Evolutionary conservation across 2,329 filamentous ascomycete genomes (phyloP).

Genomic region (Arthroderma sp.): DNA sequence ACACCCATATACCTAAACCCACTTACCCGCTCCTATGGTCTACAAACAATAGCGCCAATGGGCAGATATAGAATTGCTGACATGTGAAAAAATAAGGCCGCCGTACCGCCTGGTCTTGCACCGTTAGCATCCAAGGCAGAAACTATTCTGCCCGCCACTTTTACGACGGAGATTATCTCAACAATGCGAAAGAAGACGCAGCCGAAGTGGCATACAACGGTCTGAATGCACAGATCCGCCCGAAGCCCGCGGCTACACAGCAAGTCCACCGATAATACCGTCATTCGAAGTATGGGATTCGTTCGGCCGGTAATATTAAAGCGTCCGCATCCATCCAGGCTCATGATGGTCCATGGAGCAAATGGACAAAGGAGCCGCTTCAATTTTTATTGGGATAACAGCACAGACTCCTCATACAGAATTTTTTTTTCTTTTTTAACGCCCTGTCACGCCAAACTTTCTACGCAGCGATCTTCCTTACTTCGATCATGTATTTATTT

Average conservation of each 20-base stretch:
- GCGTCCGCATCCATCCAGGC: too few relatives aligned
- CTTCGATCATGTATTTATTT: too few relatives aligned
- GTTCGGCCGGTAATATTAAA: too few relatives aligned
- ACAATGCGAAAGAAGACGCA: slow-evolving; percentile 85
- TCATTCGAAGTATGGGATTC: too few relatives aligned
- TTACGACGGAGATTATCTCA: slow-evolving; percentile 79
- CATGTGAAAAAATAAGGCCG: slow-evolving; percentile 46
- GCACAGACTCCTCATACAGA: too few relatives aligned
- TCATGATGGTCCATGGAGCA: too few relatives aligned
- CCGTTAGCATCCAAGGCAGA: slow-evolving; percentile 56
- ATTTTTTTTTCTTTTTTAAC: too few relatives aligned
- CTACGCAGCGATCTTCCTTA: too few relatives aligned
- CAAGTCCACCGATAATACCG: slow-evolving; percentile 8
- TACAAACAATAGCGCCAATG: slow-evolving; percentile 8
- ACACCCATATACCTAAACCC: too few relatives aligned
- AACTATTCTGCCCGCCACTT: slow-evolving; percentile 64
- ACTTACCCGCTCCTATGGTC: slow-evolving; percentile 11
- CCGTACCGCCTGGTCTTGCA: slow-evolving; percentile 80
- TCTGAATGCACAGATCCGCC: slow-evolving; percentile 18
- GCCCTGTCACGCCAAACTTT: too few relatives aligned
- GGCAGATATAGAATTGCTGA: not conserved
- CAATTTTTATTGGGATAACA: too few relatives aligned
- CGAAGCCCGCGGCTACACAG: slow-evolving; percentile 8
- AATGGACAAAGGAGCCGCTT: too few relatives aligned
- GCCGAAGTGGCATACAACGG: slow-evolving; percentile 55